These are phyloP conservation scores for Arthrinium phaeospermum DNA, from an alignment of 2,329 filamentous ascomycete species.

Conservation along the genomic window DNA sequence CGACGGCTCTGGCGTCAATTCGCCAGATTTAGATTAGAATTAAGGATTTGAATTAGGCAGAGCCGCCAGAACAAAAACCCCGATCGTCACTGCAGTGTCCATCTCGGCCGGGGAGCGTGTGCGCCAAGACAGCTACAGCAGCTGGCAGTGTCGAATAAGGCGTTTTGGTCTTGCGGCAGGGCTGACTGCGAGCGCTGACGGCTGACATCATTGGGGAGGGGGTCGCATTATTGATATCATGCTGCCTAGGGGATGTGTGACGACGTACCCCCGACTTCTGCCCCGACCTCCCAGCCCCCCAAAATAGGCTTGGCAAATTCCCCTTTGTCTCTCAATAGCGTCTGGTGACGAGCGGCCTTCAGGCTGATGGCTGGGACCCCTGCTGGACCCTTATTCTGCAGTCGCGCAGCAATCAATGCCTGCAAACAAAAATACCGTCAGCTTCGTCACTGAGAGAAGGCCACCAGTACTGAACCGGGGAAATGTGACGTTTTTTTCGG, in stretches of 20 bases:
- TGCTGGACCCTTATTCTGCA: slow-evolving; percentile 20
- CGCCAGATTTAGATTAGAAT: slow-evolving; percentile 7
- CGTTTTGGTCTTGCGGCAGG: not conserved
- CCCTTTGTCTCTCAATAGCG: slow-evolving; percentile 8
- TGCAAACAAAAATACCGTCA: not conserved
- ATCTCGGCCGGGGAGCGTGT: not conserved
- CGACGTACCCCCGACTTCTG: not conserved
- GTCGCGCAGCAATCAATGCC: slow-evolving; percentile 9
- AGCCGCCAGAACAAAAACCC: not conserved
- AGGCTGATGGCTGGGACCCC: slow-evolving; percentile 19
- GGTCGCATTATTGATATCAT: slow-evolving; percentile 15
- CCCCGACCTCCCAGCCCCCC: not conserved
- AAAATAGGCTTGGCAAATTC: not conserved
- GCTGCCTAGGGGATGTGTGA: not conserved
- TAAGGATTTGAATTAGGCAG: not conserved
- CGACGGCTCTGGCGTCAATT: slow-evolving; percentile 1
- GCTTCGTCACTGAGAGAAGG: not conserved
- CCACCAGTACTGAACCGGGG: not conserved
- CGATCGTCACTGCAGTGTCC: not conserved
- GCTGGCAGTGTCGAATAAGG: not conserved
- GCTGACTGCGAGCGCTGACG: not conserved
- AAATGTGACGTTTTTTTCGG: not conserved
- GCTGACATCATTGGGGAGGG: slow-evolving; percentile 14
- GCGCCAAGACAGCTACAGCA: not conserved
- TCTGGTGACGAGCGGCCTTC: not conserved